These are phyloP conservation scores for Coemansia nantahalensis DNA, from an alignment of 192 early-diverging fungal genomes.

Conservation along the genomic window DNA sequence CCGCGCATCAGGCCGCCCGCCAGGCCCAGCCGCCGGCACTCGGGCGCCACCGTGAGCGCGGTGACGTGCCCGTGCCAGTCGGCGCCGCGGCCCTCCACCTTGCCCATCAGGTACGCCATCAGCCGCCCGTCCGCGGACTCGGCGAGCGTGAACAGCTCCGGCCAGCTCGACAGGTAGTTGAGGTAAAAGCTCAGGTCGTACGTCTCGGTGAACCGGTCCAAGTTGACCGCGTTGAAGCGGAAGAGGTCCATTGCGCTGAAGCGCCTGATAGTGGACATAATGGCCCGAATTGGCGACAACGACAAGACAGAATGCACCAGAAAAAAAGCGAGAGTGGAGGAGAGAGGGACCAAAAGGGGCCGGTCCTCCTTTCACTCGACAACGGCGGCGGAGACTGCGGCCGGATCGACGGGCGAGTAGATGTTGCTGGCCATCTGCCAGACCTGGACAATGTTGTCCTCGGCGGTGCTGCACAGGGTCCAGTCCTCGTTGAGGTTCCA, in stretches of 20 bases:
- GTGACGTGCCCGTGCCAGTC: constrained; percentile 99
- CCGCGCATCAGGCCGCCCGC: constrained; percentile 86
- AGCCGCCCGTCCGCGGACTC: constrained; percentile 63
- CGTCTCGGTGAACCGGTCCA: constrained; percentile 93
- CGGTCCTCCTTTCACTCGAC: constrained; percentile 20
- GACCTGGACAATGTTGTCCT: constrained; percentile 97
- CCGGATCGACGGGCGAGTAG: constrained; percentile 42
- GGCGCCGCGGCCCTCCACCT: constrained; percentile 84
- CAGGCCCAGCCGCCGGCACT: constrained; percentile 88
- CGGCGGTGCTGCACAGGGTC: constrained; percentile 90
- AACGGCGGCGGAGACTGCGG: constrained; percentile 24
- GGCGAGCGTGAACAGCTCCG: constrained; percentile 87
- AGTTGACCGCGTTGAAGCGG: constrained; percentile 92
- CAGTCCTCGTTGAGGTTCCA: constrained; percentile 96
- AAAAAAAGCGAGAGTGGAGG: background rate
- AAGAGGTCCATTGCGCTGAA: constrained; percentile 94
- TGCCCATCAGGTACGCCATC: constrained; percentile 95
- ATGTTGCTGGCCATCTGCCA: constrained; percentile 93
- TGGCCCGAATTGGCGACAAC: background rate
- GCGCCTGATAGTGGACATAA: constrained; percentile 50
- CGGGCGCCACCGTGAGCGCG: constrained; percentile 93
- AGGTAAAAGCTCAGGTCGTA: constrained; percentile 96
- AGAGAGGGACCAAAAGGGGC: background rate
- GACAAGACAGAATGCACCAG: constrained; percentile 4
- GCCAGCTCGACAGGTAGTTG: constrained; percentile 89